Evolutionary conservation across 352 stramenopile genomes (phyloP).

Genomic region (Elongisporangium undulatum): DNA sequence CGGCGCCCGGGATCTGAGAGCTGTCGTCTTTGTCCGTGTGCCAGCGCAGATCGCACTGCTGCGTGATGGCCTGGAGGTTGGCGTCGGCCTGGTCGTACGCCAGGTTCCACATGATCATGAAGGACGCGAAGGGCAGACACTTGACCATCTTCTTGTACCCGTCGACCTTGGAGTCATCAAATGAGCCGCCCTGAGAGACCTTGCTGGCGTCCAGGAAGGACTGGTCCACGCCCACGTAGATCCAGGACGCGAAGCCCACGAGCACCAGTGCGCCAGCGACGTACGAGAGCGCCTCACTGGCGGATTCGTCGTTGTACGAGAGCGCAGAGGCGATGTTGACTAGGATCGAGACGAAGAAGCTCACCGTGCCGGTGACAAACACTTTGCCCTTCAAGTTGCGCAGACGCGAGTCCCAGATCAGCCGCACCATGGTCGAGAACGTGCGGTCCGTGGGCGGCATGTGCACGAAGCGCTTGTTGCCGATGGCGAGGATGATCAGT

Average conservation of each 20-base stretch:
- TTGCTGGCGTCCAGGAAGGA: conserved; percentile 47
- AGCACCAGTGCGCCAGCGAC: conserved; percentile 30
- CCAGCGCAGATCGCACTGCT: conserved; percentile 49
- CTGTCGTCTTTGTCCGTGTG: conserved; percentile 18
- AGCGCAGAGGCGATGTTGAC: conserved; percentile 55
- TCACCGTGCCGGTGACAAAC: conserved; percentile 21
- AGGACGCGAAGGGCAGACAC: conserved; percentile 50
- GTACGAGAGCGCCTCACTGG: conserved; percentile 43
- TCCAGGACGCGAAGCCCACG: conserved; percentile 36
- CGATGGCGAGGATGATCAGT: conserved; percentile 24
- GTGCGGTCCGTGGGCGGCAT: conserved; percentile 26
- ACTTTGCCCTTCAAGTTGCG: conserved; percentile 18
- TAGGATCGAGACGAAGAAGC: conserved; percentile 28
- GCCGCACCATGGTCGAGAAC: conserved; percentile 36
- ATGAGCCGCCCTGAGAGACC: conserved; percentile 30
- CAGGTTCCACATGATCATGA: conserved; percentile 59
- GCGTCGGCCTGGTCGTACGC: conserved; percentile 51
- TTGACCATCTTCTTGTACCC: conserved; percentile 51
- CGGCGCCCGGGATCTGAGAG: conserved; percentile 35
- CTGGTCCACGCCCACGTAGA: conserved; percentile 34
- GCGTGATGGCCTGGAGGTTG: conserved; percentile 59
- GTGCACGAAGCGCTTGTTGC: conserved; percentile 37
- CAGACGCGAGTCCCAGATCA: conserved; percentile 20
- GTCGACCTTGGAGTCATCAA: conserved; percentile 33
- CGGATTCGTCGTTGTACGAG: conserved; percentile 18